Percentiles rank a stretch among this genome's conserved stretches.
Conservation (phyloP, 208 protist genomes). For the Endotrypanum monterogeii region DNA sequence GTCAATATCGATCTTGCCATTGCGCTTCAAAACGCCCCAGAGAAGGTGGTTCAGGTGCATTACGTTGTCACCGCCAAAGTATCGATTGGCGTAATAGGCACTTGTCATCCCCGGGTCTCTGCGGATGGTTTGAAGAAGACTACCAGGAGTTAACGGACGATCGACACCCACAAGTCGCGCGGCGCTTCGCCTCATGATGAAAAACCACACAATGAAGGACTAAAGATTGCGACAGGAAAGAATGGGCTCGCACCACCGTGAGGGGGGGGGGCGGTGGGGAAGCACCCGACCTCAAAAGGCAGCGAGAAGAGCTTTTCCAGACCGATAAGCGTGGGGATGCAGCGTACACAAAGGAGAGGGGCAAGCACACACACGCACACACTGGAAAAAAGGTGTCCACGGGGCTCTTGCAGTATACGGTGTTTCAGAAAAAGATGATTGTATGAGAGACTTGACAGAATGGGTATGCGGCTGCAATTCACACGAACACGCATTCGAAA, state of each 20-base stretch:
- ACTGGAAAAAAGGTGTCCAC: not conserved
- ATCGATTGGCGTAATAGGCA: slow-evolving; percentile 86
- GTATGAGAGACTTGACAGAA: not conserved
- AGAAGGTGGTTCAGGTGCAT: slow-evolving; percentile 76
- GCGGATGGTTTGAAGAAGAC: slow-evolving; percentile 73
- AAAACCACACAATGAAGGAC: not conserved
- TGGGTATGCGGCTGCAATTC: not conserved
- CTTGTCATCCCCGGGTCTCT: slow-evolving; percentile 82
- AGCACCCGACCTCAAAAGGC: not conserved
- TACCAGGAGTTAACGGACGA: slow-evolving; percentile 44
- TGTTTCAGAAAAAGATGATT: not conserved
- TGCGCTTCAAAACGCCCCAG: slow-evolving; percentile 78
- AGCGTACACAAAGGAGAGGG: slow-evolving; percentile 2
- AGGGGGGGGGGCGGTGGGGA: too few species aligned
- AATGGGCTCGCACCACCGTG: too few species aligned
- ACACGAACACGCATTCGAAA: not conserved
- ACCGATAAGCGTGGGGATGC: not conserved
- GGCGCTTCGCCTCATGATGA: slow-evolving; percentile 17
- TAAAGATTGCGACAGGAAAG: too few species aligned
- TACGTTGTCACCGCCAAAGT: slow-evolving; percentile 63
- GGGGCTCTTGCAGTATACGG: not conserved
- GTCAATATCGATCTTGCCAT: slow-evolving; percentile 75
- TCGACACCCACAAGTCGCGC: slow-evolving; percentile 7
- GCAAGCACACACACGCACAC: not conserved
- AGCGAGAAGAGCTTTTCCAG: not conserved